Conservation (phyloP, 768 basidiomycete species). For the Russula olivacea region DNA sequence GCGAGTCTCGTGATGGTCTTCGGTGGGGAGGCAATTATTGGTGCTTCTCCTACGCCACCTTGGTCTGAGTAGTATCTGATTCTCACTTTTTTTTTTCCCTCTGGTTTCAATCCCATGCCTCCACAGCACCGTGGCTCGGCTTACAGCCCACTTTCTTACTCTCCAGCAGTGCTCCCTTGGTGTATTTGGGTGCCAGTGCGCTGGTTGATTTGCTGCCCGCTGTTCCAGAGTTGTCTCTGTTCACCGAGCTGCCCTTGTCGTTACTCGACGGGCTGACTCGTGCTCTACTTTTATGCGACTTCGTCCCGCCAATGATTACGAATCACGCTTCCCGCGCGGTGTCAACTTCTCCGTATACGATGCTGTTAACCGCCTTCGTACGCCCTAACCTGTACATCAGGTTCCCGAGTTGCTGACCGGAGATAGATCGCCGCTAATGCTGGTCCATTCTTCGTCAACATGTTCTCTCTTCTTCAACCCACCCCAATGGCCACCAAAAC, state of each 20-base stretch:
- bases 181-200: constrained; percentile 13
- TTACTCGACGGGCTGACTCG: constrained; percentile 22
- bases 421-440: constrained; percentile 32
- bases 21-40: constrained; percentile 24
- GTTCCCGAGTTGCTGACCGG: constrained; percentile 3
- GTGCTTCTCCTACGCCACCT: constrained; percentile 9
- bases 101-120: neutral
- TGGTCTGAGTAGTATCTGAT: neutral
- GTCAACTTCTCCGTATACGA: constrained; percentile 21
- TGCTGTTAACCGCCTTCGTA: constrained; percentile 23
- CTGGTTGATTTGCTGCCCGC: constrained; percentile 16
- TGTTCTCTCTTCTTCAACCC: constrained; percentile 70
- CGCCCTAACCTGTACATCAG: neutral
- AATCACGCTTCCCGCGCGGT: constrained; percentile 17
- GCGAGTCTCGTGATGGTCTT: constrained; percentile 24
- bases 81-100: neutral
- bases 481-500: constrained; percentile 64
- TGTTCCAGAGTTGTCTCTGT: constrained; percentile 19
- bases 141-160: constrained; percentile 23
- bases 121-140: constrained; percentile 23
- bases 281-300: constrained; percentile 24
- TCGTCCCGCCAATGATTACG: constrained; percentile 22
- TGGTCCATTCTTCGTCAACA: constrained; percentile 73
- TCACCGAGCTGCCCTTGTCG: constrained; percentile 20
- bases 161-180: constrained; percentile 4